Conservation (phyloP, 2,329 filamentous ascomycete species). For the Xylaria sp. region DNA sequence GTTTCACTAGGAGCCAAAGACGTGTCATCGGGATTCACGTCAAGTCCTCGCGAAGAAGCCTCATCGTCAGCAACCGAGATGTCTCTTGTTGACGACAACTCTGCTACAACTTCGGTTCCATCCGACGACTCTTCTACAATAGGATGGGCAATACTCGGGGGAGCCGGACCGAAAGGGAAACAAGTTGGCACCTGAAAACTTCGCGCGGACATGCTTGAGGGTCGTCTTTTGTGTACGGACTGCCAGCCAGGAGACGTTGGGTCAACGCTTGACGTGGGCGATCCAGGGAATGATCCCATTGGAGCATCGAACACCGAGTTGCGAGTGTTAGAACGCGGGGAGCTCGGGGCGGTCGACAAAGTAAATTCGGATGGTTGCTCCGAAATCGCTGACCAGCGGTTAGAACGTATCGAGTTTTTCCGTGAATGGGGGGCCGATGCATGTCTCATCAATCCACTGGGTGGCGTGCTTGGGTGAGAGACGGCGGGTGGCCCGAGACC, state of each 20-base stretch:
- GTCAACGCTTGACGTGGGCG: constrained; percentile 77
- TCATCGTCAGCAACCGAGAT: constrained; percentile 44
- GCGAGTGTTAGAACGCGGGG: constrained; percentile 75
- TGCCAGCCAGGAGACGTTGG: constrained; percentile 68
- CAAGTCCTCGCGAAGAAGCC: constrained; percentile 30
- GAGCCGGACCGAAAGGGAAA: constrained; percentile 31
- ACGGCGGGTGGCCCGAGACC: constrained; percentile 63
- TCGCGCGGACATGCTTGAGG: constrained; percentile 61
- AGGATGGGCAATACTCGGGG: constrained; percentile 33
- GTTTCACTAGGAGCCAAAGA: constrained; percentile 33
- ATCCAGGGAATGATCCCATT: constrained; percentile 73
- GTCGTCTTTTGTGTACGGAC: constrained; percentile 58
- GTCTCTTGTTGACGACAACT: constrained; percentile 42
- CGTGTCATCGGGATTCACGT: constrained; percentile 37
- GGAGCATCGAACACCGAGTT: constrained; percentile 81
- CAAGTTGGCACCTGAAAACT: constrained; percentile 48
- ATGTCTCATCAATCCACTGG: constrained; percentile 46
- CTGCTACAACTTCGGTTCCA: constrained; percentile 41
- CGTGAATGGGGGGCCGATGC: constrained; percentile 49
- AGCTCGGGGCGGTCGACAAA: constrained; percentile 77
- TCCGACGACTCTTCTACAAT: constrained; percentile 40
- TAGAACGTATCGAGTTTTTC: constrained; percentile 55
- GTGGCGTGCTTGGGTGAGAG: constrained; percentile 50
- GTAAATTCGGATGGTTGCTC: constrained; percentile 67
- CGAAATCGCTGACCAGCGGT: constrained; percentile 70